Evolutionary conservation across 495 filamentous ascomycete species (phyloP).

Genomic region (Aspergillus incahuasiensis): DNA sequence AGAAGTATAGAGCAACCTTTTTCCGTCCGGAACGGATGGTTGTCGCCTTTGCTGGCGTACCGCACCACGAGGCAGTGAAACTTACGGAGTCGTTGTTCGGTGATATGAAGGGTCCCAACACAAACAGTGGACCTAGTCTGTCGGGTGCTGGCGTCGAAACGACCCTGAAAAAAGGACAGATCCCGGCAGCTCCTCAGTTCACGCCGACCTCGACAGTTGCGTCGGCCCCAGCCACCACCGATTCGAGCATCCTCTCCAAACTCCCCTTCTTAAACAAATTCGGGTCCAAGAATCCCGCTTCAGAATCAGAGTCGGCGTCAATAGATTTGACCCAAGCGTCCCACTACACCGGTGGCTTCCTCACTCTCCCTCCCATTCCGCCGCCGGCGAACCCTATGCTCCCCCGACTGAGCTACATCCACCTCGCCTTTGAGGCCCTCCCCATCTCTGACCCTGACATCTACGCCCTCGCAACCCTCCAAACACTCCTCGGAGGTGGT

Average conservation of each 20-base stretch:
- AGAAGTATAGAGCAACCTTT: slow-evolving; percentile 76
- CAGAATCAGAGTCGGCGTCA: slow-evolving; percentile 43
- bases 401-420: slow-evolving; percentile 83
- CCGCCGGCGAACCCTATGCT: slow-evolving; percentile 70
- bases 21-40: slow-evolving; percentile 88
- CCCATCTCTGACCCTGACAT: slow-evolving; percentile 87
- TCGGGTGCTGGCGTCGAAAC: slow-evolving; percentile 54
- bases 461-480: slow-evolving; percentile 93
- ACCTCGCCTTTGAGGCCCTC: slow-evolving; percentile 93
- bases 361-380: slow-evolving; percentile 75
- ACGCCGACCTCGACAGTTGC: slow-evolving; percentile 37
- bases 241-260: slow-evolving; percentile 64
- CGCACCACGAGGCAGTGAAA: slow-evolving; percentile 73
- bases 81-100: slow-evolving; percentile 84
- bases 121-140: slow-evolving; percentile 45
- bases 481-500: slow-evolving; percentile 91
- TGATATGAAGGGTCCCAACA: slow-evolving; percentile 63
- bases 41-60: slow-evolving; percentile 89
- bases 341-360: slow-evolving; percentile 91
- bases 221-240: slow-evolving; percentile 36
- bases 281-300: slow-evolving; percentile 55
- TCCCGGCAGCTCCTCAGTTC: slow-evolving; percentile 39
- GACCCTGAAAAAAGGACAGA: slow-evolving; percentile 37
- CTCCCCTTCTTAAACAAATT: slow-evolving; percentile 93
- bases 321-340: slow-evolving; percentile 61